Evolutionary conservation across 768 basidiomycete species (phyloP).

Genomic region (Roridomyces roridus): DNA sequence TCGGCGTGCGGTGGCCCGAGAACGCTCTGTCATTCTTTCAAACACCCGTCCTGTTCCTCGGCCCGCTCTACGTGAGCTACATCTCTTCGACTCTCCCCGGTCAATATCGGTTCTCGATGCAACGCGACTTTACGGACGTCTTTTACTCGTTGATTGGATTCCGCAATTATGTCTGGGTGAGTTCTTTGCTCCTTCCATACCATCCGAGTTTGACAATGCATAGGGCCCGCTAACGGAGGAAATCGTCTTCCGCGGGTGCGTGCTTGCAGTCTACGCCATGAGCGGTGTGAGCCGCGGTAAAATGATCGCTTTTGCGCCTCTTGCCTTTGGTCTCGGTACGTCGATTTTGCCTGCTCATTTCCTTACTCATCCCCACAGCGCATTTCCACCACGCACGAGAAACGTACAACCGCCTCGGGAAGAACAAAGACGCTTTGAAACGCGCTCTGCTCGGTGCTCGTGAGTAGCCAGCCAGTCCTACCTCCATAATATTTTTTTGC

Average conservation of each 20-base stretch:
- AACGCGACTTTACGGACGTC: constrained; percentile 41
- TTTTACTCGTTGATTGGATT: constrained; percentile 63
- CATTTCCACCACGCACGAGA: constrained; percentile 96
- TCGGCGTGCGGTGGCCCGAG: constrained; percentile 1
- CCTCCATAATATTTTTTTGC: too few relatives aligned
- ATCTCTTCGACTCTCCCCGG: constrained; percentile 57
- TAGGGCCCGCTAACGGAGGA: constrained; percentile 95
- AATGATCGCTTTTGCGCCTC: constrained; percentile 82
- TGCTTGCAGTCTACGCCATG: constrained; percentile 76
- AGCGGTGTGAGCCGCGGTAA: constrained; percentile 56
- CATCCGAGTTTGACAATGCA: background rate
- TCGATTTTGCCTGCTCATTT: background rate
- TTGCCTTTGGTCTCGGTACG: constrained; percentile 89
- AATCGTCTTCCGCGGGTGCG: constrained; percentile 86
- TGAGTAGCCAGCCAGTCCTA: constrained; percentile 48
- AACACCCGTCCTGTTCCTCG: constrained; percentile 76
- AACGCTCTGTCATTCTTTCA: constrained; percentile 62
- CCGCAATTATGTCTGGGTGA: constrained; percentile 69
- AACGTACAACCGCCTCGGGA: constrained; percentile 75
- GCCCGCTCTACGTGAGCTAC: constrained; percentile 71
- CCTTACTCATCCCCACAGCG: constrained; percentile 56
- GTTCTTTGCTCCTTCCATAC: constrained; percentile 23
- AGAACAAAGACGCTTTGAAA: constrained; percentile 66
- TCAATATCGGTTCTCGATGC: constrained; percentile 55
- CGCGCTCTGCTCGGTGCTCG: constrained; percentile 64